phyloP scores from a whole-genome alignment of 192 early-diverging fungal genomes.

The Rhizophagus prolifer region DNA sequence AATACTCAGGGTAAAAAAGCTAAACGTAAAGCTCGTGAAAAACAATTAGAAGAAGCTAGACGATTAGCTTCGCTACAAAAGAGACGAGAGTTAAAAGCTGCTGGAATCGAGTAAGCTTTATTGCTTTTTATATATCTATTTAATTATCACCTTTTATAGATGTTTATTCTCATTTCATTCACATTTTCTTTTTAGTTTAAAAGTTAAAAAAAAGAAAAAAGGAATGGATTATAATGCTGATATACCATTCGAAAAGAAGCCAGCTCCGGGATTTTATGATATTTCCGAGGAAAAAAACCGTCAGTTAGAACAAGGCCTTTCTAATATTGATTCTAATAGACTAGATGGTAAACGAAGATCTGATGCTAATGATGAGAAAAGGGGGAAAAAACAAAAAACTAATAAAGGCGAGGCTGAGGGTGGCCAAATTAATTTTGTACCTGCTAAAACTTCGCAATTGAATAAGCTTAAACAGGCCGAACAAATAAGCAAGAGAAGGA shows the following conservation, averaged over 20 bases:
- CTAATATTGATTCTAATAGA: too few species aligned
- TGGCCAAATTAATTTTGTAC: conserved; percentile 53
- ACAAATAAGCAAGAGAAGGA: conserved; percentile 70
- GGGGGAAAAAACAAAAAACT: conserved; percentile 79
- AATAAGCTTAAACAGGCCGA: conserved; percentile 68
- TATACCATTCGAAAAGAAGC: conserved; percentile 89
- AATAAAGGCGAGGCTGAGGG: conserved; percentile 58
- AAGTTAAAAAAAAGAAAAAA: conserved; percentile 69
- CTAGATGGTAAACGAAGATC: conserved; percentile 83
- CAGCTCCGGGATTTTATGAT: conserved; percentile 91
- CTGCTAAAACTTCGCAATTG: conserved; percentile 44
- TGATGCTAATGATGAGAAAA: conserved; percentile 81
- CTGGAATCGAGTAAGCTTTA: conserved; percentile 79
- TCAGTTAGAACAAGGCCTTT: conserved; percentile 61
- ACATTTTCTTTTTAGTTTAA: conserved; percentile 31
- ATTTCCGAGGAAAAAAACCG: conserved; percentile 80
- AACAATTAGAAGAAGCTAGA: conserved; percentile 94
- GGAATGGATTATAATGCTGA: conserved; percentile 95
- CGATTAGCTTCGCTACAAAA: conserved; percentile 90
- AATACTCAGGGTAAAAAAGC: conserved; percentile 99
- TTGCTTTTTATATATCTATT: neutral
- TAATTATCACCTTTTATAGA: neutral
- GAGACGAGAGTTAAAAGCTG: conserved; percentile 92
- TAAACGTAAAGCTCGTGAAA: conserved; percentile 97
- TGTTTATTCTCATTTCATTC: neutral